Conservation (phyloP, 768 basidiomycete genomes). For the Erythrobasidium yunnanense region DNA sequence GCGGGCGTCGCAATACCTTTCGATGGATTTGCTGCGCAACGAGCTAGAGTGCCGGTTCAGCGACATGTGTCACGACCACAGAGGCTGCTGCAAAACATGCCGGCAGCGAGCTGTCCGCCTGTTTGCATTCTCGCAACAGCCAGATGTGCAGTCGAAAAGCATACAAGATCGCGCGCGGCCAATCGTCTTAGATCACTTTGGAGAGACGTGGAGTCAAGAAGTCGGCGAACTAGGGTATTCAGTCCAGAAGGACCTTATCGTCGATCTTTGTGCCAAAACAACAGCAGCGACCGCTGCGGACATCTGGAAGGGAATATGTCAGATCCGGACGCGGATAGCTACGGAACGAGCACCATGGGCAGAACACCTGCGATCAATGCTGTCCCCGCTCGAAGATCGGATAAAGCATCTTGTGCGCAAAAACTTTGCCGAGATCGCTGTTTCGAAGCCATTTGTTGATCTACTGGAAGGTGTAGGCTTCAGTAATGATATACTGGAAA, state of each 20-base stretch:
- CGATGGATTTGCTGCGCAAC: slow-evolving; percentile 57
- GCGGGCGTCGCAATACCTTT: slow-evolving; percentile 68
- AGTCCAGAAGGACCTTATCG: slow-evolving; percentile 58
- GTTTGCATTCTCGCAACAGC: slow-evolving; percentile 63
- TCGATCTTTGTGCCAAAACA: slow-evolving; percentile 60
- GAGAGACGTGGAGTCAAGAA: slow-evolving; percentile 74
- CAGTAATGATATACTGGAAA: slow-evolving; percentile 61
- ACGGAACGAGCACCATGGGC: slow-evolving; percentile 47
- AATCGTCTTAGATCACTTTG: slow-evolving; percentile 71
- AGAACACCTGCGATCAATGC: slow-evolving; percentile 57
- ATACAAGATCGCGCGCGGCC: slow-evolving; percentile 63
- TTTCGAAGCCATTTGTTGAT: slow-evolving; percentile 58
- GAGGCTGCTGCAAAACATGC: slow-evolving; percentile 70
- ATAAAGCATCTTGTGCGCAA: slow-evolving; percentile 56
- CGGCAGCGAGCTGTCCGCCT: slow-evolving; percentile 67
- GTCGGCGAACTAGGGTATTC: slow-evolving; percentile 61
- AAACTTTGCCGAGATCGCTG: slow-evolving; percentile 57
- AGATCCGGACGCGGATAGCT: slow-evolving; percentile 49
- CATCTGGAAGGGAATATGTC: slow-evolving; percentile 47
- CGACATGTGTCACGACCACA: slow-evolving; percentile 83
- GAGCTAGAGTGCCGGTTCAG: slow-evolving; percentile 75
- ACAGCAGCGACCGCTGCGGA: slow-evolving; percentile 58
- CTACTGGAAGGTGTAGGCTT: slow-evolving; percentile 64
- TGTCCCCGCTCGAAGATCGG: slow-evolving; percentile 52
- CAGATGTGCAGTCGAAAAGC: slow-evolving; percentile 63